These are phyloP conservation scores for Nepenthes gracilis DNA, from an alignment of 148 eudicot species.

Conservation along the genomic window DNA sequence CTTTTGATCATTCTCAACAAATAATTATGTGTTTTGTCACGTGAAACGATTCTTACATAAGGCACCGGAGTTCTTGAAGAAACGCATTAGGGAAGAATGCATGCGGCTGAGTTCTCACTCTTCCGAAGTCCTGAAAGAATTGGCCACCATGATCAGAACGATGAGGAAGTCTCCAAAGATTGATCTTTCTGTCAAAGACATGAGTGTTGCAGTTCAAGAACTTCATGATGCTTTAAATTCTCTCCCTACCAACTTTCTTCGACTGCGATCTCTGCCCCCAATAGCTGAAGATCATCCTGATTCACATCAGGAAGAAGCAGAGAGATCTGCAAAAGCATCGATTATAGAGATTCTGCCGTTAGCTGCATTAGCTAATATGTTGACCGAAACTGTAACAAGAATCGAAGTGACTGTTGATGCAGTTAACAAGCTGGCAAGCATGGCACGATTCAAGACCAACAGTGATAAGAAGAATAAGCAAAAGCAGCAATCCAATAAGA, in stretches of 20 bases:
- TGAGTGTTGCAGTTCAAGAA: conserved; percentile 49
- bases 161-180: conserved; percentile 43
- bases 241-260: conserved; percentile 21
- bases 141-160: conserved; percentile 33
- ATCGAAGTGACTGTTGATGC: conserved; percentile 39
- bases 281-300: conserved; percentile 6
- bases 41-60: conserved; percentile 3
- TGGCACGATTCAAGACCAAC: conserved; percentile 39
- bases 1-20: not conserved
- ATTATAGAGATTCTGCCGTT: conserved; percentile 55
- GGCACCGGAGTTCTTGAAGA: conserved; percentile 48
- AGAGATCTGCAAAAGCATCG: conserved; percentile 8
- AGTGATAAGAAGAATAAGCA: conserved; percentile 14
- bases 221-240: conserved; percentile 51
- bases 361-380: conserved; percentile 45
- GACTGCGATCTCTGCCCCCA: not conserved
- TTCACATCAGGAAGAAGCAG: conserved; percentile 5
- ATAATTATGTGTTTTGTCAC: no score
- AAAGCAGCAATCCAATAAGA: conserved; percentile 9
- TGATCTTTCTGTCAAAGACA: conserved; percentile 33
- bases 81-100: conserved; percentile 35
- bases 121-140: conserved; percentile 49
- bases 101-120: conserved; percentile 34
- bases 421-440: conserved; percentile 40
- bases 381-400: conserved; percentile 58